Evolutionary conservation across 140 eudicot species (phyloP), one percentile per base, ranked within the genome.

Genomic region (Cichorium intybus): DNA sequence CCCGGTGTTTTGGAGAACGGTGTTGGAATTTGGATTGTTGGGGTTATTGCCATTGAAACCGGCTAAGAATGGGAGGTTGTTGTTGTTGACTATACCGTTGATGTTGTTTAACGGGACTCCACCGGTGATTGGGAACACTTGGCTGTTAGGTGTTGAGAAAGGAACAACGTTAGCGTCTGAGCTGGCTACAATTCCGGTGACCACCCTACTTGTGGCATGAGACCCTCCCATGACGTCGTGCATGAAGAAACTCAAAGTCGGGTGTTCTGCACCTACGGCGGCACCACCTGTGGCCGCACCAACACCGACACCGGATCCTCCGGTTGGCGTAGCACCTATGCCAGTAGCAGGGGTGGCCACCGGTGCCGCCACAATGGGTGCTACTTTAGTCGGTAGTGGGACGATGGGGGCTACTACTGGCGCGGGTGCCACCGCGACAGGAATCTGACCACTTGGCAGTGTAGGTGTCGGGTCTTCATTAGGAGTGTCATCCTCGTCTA

Each of bases 201-300:
- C 99, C 17, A 82, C 95, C 70, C 99, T 70, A 39, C 99, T 94
- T 10, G 99, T 81, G 11, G 97, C 90, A 27, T 82, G 95, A n/a
- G 95, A 68, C 37, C 99, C 97, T 23, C 99, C 99, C 43, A 93
- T 82, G 68, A 93, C 82, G 23, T 89, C 95, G 63, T 93, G 99
- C 99, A 93, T 93, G 61, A 81, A 93, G 82, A 93, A 93, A 56
- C 88, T 74, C 28, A 93, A n/a, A 4, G 86, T 57, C 2, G 95
- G 82, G 75, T 82, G 85, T 10, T 55, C 73, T 3, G 43, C 70
- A 35, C 75, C 83, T 28, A 47, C 62, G 22, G 75, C 48, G 15
- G 71, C 71, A 6, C 71, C 76, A 17, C 75, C 51, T 0, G 67
- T 52, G 18, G 56, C 45, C 3, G 59, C 74, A 28, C 45, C 61